Evolutionary conservation across 352 stramenopile genomes (phyloP).

Genomic region (Phytophthora pisi): DNA sequence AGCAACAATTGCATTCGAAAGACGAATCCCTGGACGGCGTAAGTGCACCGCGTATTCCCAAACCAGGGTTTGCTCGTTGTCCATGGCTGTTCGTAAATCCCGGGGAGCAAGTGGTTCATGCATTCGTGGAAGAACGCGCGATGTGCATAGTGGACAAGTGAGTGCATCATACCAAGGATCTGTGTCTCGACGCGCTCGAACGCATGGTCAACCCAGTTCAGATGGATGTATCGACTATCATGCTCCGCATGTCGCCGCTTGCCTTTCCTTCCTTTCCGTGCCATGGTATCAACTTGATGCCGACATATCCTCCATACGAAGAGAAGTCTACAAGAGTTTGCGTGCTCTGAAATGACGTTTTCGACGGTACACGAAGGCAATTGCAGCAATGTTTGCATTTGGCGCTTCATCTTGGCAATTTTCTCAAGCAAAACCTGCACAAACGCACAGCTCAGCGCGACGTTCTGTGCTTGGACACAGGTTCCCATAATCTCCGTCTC

Average conservation of each 20-base stretch:
- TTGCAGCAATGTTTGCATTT: slow-evolving; percentile 40
- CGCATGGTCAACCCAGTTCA: slow-evolving; percentile 67
- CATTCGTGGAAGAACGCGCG: slow-evolving; percentile 69
- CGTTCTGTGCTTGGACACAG: slow-evolving; percentile 70
- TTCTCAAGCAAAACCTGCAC: slow-evolving; percentile 73
- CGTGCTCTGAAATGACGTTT: slow-evolving; percentile 58
- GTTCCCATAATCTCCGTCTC: slow-evolving; percentile 71
- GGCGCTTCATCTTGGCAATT: slow-evolving; percentile 47
- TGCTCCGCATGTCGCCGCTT: slow-evolving; percentile 20
- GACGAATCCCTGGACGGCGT: slow-evolving; percentile 61
- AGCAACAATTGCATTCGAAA: slow-evolving; percentile 56
- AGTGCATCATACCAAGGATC: slow-evolving; percentile 55
- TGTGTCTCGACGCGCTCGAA: slow-evolving; percentile 66
- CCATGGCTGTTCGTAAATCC: slow-evolving; percentile 69
- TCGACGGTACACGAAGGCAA: slow-evolving; percentile 44
- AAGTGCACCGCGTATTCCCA: slow-evolving; percentile 59
- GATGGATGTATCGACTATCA: slow-evolving; percentile 45
- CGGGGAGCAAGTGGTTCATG: slow-evolving; percentile 44
- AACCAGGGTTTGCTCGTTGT: slow-evolving; percentile 64
- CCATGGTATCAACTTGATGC: slow-evolving; percentile 57
- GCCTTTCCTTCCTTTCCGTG: slow-evolving; percentile 36
- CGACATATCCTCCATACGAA: slow-evolving; percentile 74
- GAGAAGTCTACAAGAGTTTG: slow-evolving; percentile 56
- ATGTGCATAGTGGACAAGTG: slow-evolving; percentile 59
- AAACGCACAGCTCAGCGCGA: slow-evolving; percentile 60